Evolutionary conservation across 495 filamentous ascomycete species (phyloP).

Genomic region (Hypoxylon cercidicola): DNA sequence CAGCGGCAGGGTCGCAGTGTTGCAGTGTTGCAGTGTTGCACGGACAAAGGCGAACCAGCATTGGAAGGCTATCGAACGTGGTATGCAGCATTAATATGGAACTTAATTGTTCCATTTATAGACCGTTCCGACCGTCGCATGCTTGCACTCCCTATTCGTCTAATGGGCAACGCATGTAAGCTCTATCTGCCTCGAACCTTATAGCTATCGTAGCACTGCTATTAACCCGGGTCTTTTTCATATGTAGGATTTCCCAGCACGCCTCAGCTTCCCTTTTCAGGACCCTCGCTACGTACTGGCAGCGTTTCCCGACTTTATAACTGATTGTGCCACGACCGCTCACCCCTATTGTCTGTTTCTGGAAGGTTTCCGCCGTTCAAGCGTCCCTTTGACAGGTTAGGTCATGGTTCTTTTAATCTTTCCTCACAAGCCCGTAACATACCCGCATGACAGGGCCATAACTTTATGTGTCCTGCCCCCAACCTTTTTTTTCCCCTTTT

Average conservation of each 20-base stretch:
- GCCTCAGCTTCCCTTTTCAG: conserved; percentile 46
- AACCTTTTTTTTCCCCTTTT: conserved; percentile 15
- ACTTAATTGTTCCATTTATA: conserved; percentile 46
- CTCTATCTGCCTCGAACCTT: conserved; percentile 20
- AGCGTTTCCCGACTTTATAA: conserved; percentile 31
- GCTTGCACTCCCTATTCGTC: conserved; percentile 42
- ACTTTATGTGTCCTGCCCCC: conserved; percentile 33
- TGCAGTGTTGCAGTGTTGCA: conserved; percentile 26
- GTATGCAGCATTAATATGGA: conserved; percentile 40
- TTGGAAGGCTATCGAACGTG: conserved; percentile 35
- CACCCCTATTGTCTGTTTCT: conserved; percentile 39
- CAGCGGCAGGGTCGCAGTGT: conserved; percentile 34
- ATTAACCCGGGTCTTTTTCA: conserved; percentile 35
- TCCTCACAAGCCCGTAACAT: conserved; percentile 40
- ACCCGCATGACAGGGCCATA: conserved; percentile 38
- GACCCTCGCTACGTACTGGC: conserved; percentile 38
- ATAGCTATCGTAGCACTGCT: conserved; percentile 31
- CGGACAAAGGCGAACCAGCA: conserved; percentile 38
- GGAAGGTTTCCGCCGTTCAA: conserved; percentile 43
- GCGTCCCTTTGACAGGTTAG: conserved; percentile 29
- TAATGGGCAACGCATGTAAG: conserved; percentile 14
- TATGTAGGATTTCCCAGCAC: conserved; percentile 42
- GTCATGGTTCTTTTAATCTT: conserved; percentile 24
- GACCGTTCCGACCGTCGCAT: conserved; percentile 41
- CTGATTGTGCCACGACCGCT: conserved; percentile 32